Conservation (phyloP, 768 basidiomycete genomes). For the Hemileccinum rubropunctum region DNA sequence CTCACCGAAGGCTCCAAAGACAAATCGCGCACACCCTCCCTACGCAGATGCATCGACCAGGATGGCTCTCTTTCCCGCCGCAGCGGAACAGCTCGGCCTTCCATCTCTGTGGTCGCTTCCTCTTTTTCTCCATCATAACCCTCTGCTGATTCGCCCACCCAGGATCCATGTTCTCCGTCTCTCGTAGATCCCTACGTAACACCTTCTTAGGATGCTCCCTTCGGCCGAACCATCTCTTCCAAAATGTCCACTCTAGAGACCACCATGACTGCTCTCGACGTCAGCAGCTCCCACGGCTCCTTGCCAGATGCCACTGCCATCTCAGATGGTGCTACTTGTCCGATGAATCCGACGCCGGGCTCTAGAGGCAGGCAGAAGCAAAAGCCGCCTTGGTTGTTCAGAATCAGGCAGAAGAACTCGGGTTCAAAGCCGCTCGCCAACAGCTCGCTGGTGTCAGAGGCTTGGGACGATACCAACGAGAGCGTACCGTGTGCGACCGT, state of each 20-base stretch:
- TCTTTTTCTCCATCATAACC: slow-evolving; percentile 23
- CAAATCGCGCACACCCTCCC: slow-evolving; percentile 59
- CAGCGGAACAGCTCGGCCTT: slow-evolving; percentile 46
- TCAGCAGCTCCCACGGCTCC: slow-evolving; percentile 48
- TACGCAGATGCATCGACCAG: slow-evolving; percentile 57
- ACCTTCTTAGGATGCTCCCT: slow-evolving; percentile 30
- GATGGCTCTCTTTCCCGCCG: slow-evolving; percentile 47
- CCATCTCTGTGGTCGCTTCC: slow-evolving; percentile 39
- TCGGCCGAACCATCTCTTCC: slow-evolving; percentile 33
- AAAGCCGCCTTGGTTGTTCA: slow-evolving; percentile 74
- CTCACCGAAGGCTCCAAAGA: slow-evolving; percentile 52
- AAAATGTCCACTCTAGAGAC: slow-evolving; percentile 36
- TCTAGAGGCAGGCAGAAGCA: slow-evolving; percentile 83
- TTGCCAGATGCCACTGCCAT: slow-evolving; percentile 74
- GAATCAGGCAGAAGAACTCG: slow-evolving; percentile 74
- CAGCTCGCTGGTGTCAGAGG: slow-evolving; percentile 73
- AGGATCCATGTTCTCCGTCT: slow-evolving; percentile 16
- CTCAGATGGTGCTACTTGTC: slow-evolving; percentile 85
- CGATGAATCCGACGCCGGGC: slow-evolving; percentile 86
- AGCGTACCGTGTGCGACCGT: slow-evolving; percentile 23
- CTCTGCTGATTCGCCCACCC: slow-evolving; percentile 17
- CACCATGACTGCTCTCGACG: slow-evolving; percentile 37
- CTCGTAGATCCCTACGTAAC: slow-evolving; percentile 20
- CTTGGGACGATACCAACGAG: slow-evolving; percentile 62
- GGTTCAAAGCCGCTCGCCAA: slow-evolving; percentile 78